phyloP scores from a whole-genome alignment of 192 early-diverging fungal genomes.

The Kickxella alabastrina region DNA sequence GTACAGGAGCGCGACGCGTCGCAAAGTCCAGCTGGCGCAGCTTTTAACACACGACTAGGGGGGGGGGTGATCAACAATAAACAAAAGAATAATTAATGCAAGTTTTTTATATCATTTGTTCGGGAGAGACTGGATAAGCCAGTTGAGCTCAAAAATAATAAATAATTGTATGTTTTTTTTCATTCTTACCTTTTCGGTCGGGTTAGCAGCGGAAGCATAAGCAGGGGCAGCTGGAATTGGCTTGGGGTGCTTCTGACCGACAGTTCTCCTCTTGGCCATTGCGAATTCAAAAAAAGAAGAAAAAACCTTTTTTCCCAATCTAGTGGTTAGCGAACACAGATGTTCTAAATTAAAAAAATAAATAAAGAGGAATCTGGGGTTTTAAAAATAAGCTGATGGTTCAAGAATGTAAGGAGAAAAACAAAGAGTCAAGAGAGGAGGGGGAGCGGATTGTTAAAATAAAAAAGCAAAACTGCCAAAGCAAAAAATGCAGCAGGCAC shows the following conservation, averaged over 20 bases:
- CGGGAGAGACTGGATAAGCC: no score
- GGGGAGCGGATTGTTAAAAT: not conserved
- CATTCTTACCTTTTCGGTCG: conserved; percentile 10
- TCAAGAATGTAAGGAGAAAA: not conserved
- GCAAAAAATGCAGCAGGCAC: not conserved
- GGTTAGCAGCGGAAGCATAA: no score
- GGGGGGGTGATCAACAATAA: not conserved
- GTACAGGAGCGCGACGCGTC: conserved; percentile 27
- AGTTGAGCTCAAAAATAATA: no score
- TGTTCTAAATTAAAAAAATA: not conserved
- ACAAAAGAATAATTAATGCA: not conserved
- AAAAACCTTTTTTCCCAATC: no score
- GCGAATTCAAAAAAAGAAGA: not conserved
- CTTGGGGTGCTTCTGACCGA: conserved; percentile 3
- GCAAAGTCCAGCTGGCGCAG: conserved; percentile 15
- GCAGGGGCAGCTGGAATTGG: not conserved
- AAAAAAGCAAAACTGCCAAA: not conserved
- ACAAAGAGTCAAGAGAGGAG: not conserved
- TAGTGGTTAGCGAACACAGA: not conserved
- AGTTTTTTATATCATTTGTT: no score
- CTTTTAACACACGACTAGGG: conserved; percentile 8
- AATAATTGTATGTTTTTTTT: no score
- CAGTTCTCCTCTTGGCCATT: conserved; percentile 8
- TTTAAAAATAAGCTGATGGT: no score
- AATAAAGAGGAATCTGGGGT: no score